Evolutionary conservation across 148 eudicot species (phyloP), one percentile per base, ranked within the genome.

Genomic region (Arctostaphylos glauca): DNA sequence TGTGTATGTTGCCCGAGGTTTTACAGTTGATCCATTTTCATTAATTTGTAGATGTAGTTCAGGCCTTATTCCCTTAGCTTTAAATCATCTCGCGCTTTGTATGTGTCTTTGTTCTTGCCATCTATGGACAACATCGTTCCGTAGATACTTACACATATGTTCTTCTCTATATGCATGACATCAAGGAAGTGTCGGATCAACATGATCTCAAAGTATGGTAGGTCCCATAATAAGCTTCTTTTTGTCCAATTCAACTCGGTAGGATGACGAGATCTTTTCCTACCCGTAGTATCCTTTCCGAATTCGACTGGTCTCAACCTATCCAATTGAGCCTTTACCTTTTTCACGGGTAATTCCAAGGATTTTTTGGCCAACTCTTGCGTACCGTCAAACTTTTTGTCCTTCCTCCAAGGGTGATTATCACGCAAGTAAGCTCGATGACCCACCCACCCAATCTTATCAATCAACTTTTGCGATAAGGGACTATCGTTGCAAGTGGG

Each of bases 141-240:
- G 12, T 12, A n/a, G 1, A 52, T 4, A 21, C 13, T 76, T 4
- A n/a, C 79, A 8, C 79, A 52, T 19, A 76, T 76, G 59, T 52
- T 76, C 18, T 76, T 76, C 9, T 52, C 59, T 19, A 76, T 52
- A 52, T 76, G 79, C 79, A 76, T 76, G 13, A 76, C 79, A 23
- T 76, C 79, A 19, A 76, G 58, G 21, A 49, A 50, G 43, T 76
- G 79, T 10, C 60, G 31, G 12, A 76, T 6, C 23, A 5, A 1
- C 5, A 76, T 9, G 5, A 5, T n/a, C 6, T 21, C 3, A 12
- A 4, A 52, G 19, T 49, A 76, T 19, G 59, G 18, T 16, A 76
- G 18, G 16, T 52, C 60, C 16, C 25, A 76, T 3, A 76, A 12
- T n/a, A 76, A n/a, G 38, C 60, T 76, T 76, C 23, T 49, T n/a